Evolutionary conservation across 163 green algal species (phyloP), one percentile per base, ranked within the genome.

Genomic region (Volvox carteri): DNA sequence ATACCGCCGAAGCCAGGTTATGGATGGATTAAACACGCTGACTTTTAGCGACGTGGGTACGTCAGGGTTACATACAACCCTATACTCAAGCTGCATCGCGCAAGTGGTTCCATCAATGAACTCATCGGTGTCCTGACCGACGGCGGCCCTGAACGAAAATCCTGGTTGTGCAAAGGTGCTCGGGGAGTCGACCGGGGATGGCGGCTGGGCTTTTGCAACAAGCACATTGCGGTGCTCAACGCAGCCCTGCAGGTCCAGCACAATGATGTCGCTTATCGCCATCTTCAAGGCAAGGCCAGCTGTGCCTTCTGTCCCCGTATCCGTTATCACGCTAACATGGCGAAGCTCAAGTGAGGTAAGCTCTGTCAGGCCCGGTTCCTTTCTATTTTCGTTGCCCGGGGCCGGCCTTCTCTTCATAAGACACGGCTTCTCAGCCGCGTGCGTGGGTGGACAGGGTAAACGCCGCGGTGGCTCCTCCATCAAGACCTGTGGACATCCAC

Each of bases 171-270:
- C n/a, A n/a, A n/a, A n/a, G n/a, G n/a, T n/a, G n/a, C n/a, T n/a
- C n/a, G n/a, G n/a, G n/a, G n/a, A n/a, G n/a, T n/a, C n/a, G n/a
- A n/a, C n/a, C n/a, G n/a, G n/a, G n/a, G n/a, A n/a, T n/a, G n/a
- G n/a, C n/a, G n/a, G n/a, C n/a, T n/a, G n/a, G 28, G 30, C 8
- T 50, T 79, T 89, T 30, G 44, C 80, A 0, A 90, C 87, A 44
- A 94, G 87, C 72, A 94, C 90, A 37, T 90, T 78, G 5, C 92
- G 90, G 78, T 94, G 92, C 87, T 94, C 92, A 23, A 91, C 72
- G 60, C 78, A 90, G n/a, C 90, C 84, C 33, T 91, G 86, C 67
- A 94, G 76, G 39, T 93, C 92, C 41, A 90, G 62, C 39, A 94
- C 18, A 1, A 48, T 44, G 4, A 91, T 25, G 35, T 92, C 58